Base-by-base conservation (phyloP, 305 asterid genomes). In the Rubia peregrina region DNA sequence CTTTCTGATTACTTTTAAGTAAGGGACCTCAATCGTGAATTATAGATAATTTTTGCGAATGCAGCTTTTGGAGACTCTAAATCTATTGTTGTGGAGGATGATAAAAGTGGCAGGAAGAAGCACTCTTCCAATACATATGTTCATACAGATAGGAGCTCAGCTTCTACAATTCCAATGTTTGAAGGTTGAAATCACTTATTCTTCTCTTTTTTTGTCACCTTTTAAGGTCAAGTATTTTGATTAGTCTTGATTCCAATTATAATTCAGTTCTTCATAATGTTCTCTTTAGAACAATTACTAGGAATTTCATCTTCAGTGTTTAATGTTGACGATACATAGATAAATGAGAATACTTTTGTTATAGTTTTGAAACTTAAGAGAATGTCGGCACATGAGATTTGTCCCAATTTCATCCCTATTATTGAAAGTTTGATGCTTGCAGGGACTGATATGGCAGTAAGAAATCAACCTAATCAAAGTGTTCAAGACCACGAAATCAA, bases 41-140 rank as follows among this genome's bases (percentile, higher is more conserved):
- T 65, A 77, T 84, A 71, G 59, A 38, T 67, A 22, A 12, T 44
- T 30, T 57, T n/a, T 17, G 38, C 36, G 44, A 21, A 19, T 80
- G 85, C 83, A 92, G 97, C 97, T 21, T 80, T 77, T 67, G 96
- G 95, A 71, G 88, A 86, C 61, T 83, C 96, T 60, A 89, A 73
- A 81, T 78, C 95, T 69, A 73, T 89, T 67, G 49, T 79, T 68
- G 77, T 73, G 5, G 78, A 69, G 57, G 82, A 81, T 73, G 71
- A 71, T 7, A 80, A 78, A 74, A 66, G 48, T 26, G 49, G 48
- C 51, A 64, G 64, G 30, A 55, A 33, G 60, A 71, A 70, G 51
- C 41, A 56, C 59, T 44, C 71, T 38, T 56, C 75, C 9, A 68
- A 72, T 67, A 69, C 71, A 44, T 74, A 69, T 74, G 57, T 66